Conservation (phyloP, 768 basidiomycete species). For the Strobilomyces dryophilus region DNA sequence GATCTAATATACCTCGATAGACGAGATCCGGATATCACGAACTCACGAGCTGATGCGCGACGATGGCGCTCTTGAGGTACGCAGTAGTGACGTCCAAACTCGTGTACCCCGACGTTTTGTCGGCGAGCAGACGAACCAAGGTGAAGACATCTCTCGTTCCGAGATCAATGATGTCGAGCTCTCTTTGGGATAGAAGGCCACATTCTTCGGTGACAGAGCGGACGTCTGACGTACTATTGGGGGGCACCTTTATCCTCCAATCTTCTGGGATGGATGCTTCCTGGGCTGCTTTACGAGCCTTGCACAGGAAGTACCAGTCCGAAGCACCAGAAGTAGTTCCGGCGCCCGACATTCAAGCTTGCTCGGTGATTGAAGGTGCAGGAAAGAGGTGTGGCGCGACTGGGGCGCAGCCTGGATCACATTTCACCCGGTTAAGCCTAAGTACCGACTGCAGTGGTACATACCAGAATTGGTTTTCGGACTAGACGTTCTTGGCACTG, state of each 20-base stretch:
- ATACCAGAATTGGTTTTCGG: no score
- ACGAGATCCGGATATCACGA: background rate
- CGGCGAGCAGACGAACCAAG: conserved; percentile 19
- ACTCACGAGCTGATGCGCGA: conserved; percentile 26
- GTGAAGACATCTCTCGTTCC: conserved; percentile 23
- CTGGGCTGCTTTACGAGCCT: conserved; percentile 16
- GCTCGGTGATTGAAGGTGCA: background rate
- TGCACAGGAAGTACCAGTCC: conserved; percentile 23
- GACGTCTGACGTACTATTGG: conserved; percentile 18
- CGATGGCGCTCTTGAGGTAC: conserved; percentile 27
- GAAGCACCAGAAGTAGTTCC: background rate
- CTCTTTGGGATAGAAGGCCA: conserved; percentile 21
- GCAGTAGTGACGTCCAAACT: conserved; percentile 27
- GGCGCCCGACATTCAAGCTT: conserved; percentile 2
- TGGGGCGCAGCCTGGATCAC: no score
- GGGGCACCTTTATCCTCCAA: conserved; percentile 20
- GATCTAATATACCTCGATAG: background rate
- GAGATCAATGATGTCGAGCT: conserved; percentile 20
- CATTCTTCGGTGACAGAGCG: conserved; percentile 19
- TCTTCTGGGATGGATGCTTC: conserved; percentile 21
- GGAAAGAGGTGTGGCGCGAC: background rate
- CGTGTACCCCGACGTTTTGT: conserved; percentile 20
- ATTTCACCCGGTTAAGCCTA: no score
- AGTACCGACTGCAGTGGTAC: no score
- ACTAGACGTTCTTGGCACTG: no score